phyloP scores from a whole-genome alignment of 2,329 filamentous ascomycete species.

The Ascosphaera pollenicola region DNA sequence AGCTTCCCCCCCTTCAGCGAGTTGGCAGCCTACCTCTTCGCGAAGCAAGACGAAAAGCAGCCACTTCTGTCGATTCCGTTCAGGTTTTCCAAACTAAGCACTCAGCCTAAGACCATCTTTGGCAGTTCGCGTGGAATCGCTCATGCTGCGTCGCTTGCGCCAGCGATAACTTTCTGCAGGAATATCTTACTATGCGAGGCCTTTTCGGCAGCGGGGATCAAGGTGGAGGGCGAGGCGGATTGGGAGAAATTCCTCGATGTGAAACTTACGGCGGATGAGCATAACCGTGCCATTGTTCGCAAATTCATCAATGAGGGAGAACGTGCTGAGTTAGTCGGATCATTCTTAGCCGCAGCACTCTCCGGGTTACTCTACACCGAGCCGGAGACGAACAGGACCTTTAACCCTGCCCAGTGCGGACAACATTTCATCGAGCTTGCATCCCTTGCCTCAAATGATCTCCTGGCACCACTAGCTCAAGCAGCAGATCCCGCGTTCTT shows the following conservation, averaged over 20 bases:
- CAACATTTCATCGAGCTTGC: constrained; percentile 31
- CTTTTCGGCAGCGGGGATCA: constrained; percentile 19
- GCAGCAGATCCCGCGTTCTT: constrained; percentile 27
- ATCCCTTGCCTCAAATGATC: constrained; percentile 30
- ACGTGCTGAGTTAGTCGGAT: not conserved
- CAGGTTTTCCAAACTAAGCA: not conserved
- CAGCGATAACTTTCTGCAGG: constrained; percentile 48
- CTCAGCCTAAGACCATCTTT: not conserved
- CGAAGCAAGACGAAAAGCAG: constrained; percentile 6
- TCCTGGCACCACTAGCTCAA: constrained; percentile 28
- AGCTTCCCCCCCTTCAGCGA: constrained; percentile 14
- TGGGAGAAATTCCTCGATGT: constrained; percentile 68
- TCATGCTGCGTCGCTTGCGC: constrained; percentile 34
- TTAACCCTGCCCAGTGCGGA: constrained; percentile 23
- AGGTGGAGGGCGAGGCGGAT: constrained; percentile 43
- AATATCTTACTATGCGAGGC: constrained; percentile 38
- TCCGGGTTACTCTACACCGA: constrained; percentile 17
- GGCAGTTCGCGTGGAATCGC: not conserved
- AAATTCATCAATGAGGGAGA: not conserved
- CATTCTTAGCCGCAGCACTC: constrained; percentile 17
- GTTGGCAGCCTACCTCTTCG: constrained; percentile 14
- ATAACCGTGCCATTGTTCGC: constrained; percentile 12
- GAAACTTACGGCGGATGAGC: constrained; percentile 46
- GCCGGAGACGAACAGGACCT: not conserved
- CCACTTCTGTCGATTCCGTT: not conserved